Evolutionary conservation across 2,329 filamentous ascomycete species (phyloP), one percentile per base, ranked within the genome.

Genomic region (Paracoccidioides brasiliensis): DNA sequence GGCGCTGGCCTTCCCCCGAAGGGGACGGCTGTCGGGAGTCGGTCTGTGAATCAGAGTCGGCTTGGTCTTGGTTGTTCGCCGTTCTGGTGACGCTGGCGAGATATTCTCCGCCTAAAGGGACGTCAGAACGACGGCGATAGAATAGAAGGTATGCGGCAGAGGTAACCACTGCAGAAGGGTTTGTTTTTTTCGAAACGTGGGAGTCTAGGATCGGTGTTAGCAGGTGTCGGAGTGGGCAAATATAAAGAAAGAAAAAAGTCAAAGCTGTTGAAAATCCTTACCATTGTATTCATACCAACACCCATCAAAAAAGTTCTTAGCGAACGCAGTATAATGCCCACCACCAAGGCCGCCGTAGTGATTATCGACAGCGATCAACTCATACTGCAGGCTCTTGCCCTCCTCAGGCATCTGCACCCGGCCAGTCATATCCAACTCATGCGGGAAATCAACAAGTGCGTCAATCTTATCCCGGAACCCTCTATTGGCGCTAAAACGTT

Each of bases 231-330:
- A 28, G 12, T 14, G 12, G 14, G 4, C 10, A 40, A n/a, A 30
- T 8, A 22, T 7, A 8, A 41, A 14, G n/a, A 41, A 14, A 2
- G 41, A 51, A 5, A 32, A 40, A 52, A 6, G 15, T 22, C 30
- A 38, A n/a, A n/a, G 22, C 22, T 1, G 22, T 22, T 22, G 22
- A 7, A 33, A 4, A 37, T 52, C 72, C 84, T 72, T 77, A 93
- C 90, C 91, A 69, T 98, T 97, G 70, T 94, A 97, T 63, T 94
- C 88, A 69, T 96, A 96, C 93, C 93, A 98, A 69, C 86, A 78
- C 56, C 80, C 80, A 65, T 95, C 89, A 58, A 87, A 78, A 70
- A 95, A 96, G 69, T 95, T 97, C 74, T 89, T 90, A 42, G 90
- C 90, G 69, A 84, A 90, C 33, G 93, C 93, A 22, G 90, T 97